phyloP scores from a whole-genome alignment of 2,329 filamentous ascomycete species.

The Apiospora rasikravindrae region DNA sequence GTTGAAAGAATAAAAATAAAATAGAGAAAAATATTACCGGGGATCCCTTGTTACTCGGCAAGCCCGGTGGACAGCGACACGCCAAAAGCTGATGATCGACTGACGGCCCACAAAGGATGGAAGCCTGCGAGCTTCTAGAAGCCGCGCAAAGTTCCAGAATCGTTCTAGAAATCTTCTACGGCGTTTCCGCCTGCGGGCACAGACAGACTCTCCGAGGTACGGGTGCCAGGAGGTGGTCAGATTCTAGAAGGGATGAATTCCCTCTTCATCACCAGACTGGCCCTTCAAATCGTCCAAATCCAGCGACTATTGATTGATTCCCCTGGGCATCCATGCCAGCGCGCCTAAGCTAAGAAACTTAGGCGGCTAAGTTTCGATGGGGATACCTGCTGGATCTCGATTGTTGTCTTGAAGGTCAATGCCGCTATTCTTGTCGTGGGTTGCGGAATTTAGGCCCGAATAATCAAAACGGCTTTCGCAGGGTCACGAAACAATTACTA shows the following conservation, averaged over 20 bases:
- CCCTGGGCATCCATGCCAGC: neutral
- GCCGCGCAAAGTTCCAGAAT: neutral
- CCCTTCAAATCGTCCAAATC: neutral
- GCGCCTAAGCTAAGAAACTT: slow-evolving; percentile 2
- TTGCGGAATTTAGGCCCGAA: neutral
- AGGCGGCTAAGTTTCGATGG: neutral
- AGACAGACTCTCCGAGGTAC: neutral
- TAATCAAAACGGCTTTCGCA: neutral
- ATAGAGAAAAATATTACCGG: neutral
- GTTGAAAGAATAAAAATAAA: neutral
- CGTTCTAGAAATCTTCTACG: slow-evolving; percentile 2
- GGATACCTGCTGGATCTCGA: slow-evolving; percentile 1
- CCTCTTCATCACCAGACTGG: neutral
- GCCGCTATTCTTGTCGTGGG: neutral
- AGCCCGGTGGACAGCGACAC: neutral
- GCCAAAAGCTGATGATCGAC: slow-evolving; percentile 11
- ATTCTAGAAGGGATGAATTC: neutral
- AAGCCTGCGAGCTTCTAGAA: slow-evolving; percentile 4
- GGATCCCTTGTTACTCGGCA: neutral
- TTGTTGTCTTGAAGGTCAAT: neutral
- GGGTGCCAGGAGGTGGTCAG: neutral
- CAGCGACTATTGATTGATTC: neutral
- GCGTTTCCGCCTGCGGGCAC: neutral
- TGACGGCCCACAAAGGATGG: slow-evolving; percentile 1
- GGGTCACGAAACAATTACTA: slow-evolving; percentile 5